phyloP scores from a whole-genome alignment of 805 yeast species.

The Cyberlindnera subsufficiens region DNA sequence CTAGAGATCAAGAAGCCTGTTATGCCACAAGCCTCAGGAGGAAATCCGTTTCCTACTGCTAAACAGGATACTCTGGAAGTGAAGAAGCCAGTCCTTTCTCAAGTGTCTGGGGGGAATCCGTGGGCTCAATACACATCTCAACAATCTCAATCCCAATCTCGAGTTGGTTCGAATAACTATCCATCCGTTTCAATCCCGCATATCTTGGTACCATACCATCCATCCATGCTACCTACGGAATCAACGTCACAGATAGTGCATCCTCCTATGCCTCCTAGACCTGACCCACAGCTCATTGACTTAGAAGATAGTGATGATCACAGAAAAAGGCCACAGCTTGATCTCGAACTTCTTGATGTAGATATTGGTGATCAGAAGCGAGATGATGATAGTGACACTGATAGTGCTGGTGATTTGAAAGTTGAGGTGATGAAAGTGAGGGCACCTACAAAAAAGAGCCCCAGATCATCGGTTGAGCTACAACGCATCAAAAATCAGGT shows the following conservation, averaged over 20 bases:
- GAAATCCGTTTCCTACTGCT: constrained; percentile 19
- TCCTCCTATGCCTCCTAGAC: constrained; percentile 4
- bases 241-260: constrained; percentile 1
- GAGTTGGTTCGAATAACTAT: too few relatives aligned
- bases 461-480: constrained; percentile 8
- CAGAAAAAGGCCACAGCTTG: constrained; percentile 14
- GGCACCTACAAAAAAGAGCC: not conserved
- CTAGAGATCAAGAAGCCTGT: constrained; percentile 6
- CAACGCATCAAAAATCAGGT: constrained; percentile 8
- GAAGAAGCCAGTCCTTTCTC: constrained; percentile 7
- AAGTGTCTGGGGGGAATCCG: constrained; percentile 17
- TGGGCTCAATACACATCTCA: constrained; percentile 8
- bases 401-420: constrained; percentile 17
- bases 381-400: constrained; percentile 13
- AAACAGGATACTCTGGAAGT: constrained; percentile 9
- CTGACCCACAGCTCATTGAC: constrained; percentile 12
- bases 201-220: too few relatives aligned
- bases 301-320: constrained; percentile 4
- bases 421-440: constrained; percentile 17
- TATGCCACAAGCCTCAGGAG: constrained; percentile 16
- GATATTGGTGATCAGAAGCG: constrained; percentile 3
- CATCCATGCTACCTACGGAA: too few relatives aligned
- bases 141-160: not conserved
- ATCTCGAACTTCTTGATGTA: constrained; percentile 16
- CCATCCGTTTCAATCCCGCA: too few relatives aligned